Conservation (phyloP, 495 filamentous ascomycete species). For the Neurospora sp. region DNA sequence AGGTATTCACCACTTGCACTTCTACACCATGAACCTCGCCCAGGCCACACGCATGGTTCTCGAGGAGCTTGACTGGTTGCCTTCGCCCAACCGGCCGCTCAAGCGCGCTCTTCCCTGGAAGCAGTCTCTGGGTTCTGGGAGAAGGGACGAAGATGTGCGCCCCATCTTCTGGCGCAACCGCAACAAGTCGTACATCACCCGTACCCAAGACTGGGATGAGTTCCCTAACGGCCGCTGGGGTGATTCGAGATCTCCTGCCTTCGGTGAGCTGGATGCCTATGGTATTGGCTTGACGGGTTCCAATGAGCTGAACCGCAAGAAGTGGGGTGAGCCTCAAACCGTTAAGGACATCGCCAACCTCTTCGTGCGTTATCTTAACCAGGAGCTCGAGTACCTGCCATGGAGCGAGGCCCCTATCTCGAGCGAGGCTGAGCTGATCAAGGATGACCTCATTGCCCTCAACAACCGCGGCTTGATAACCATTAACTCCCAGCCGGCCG, state of each 20-base stretch:
- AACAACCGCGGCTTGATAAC: conserved; percentile 85
- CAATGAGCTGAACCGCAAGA: conserved; percentile 91
- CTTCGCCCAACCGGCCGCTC: conserved; percentile 61
- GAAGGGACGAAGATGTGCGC: conserved; percentile 88
- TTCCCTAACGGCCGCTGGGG: conserved; percentile 99
- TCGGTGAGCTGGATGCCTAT: conserved; percentile 93
- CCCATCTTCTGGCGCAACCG: conserved; percentile 99
- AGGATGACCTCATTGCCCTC: conserved; percentile 62
- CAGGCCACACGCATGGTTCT: conserved; percentile 90
- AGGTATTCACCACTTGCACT: conserved; percentile 85
- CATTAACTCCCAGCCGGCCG: conserved; percentile 95
- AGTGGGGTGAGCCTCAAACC: conserved; percentile 81
- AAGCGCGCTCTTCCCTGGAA: conserved; percentile 90
- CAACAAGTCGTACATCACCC: conserved; percentile 85
- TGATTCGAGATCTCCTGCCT: conserved; percentile 92
- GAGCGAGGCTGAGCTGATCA: conserved; percentile 68
- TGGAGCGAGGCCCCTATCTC: conserved; percentile 91
- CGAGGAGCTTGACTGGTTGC: conserved; percentile 73
- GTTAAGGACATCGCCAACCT: conserved; percentile 70
- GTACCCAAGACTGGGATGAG: conserved; percentile 98
- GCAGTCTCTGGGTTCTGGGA: conserved; percentile 78
- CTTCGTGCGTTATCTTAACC: conserved; percentile 73
- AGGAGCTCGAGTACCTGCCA: conserved; percentile 71
- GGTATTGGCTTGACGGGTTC: conserved; percentile 92
- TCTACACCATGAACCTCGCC: conserved; percentile 99